These are phyloP conservation scores for Alternaria sp. DNA, from an alignment of 2,329 filamentous ascomycete species.

Conservation along the genomic window DNA sequence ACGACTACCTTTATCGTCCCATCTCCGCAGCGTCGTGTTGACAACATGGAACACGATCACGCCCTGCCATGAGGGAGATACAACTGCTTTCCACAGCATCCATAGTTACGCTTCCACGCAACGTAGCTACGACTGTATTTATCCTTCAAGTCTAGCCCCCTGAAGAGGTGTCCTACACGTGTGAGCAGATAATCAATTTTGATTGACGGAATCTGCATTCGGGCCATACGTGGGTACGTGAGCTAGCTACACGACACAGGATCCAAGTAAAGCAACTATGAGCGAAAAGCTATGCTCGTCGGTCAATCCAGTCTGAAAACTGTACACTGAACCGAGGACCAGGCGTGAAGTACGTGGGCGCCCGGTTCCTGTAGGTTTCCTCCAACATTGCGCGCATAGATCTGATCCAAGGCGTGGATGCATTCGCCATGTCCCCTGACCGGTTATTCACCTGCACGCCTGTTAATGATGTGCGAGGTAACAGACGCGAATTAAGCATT, in stretches of 20 bases:
- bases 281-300: neutral
- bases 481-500: neutral
- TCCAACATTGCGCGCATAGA: neutral
- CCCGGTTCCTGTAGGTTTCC: neutral
- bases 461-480: neutral
- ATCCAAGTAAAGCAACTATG: accelerated
- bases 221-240: neutral
- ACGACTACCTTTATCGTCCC: neutral
- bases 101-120: neutral
- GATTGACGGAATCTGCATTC: neutral
- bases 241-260: neutral
- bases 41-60: neutral
- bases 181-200: neutral
- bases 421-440: neutral
- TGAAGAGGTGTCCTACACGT: neutral
- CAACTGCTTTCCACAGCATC: neutral
- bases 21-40: neutral
- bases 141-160: neutral
- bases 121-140: neutral
- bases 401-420: accelerated
- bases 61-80: neutral
- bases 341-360: neutral
- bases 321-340: neutral
- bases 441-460: neutral
- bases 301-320: neutral